Conservation (phyloP, 2,329 filamentous ascomycete species). For the Penicillium occitanis region DNA sequence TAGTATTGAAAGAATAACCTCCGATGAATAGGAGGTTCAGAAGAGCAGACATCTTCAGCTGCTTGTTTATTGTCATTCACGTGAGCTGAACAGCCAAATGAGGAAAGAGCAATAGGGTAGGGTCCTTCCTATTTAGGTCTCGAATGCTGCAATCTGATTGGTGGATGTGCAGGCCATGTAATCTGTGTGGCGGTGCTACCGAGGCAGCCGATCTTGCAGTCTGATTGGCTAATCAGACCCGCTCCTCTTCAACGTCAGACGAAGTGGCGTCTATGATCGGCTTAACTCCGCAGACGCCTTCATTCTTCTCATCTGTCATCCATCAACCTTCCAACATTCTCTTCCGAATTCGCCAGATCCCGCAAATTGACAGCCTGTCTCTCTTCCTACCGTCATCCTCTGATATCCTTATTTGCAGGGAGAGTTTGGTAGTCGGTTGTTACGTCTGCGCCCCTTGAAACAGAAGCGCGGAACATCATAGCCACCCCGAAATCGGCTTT, state of each 20-base stretch:
- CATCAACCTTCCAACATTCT: not conserved
- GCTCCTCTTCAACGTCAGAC: not conserved
- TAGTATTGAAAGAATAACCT: not conserved
- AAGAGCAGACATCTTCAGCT: not conserved
- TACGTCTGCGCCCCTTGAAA: not conserved
- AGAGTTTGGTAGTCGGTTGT: too few relatives aligned
- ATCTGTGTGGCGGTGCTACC: conserved; percentile 13
- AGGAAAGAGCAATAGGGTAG: not conserved
- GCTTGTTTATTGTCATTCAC: not conserved
- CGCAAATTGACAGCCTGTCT: not conserved
- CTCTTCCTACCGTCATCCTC: not conserved
- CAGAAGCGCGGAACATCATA: not conserved
- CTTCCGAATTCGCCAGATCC: too few relatives aligned
- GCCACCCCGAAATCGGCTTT: not conserved
- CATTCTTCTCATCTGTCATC: not conserved
- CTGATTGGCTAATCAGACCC: not conserved
- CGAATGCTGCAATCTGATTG: not conserved
- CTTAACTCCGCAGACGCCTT: conserved; percentile 15
- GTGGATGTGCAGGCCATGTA: not conserved
- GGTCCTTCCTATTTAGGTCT: not conserved
- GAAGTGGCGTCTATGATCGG: conserved; percentile 5
- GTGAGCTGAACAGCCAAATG: not conserved
- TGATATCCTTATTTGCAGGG: not conserved
- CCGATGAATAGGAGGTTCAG: not conserved
- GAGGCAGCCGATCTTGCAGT: not conserved